Percentiles rank a stretch among this genome's conserved stretches.
These are phyloP conservation scores for Striga asiatica DNA, from an alignment of 257 asterid genomes.

Conservation along the genomic window DNA sequence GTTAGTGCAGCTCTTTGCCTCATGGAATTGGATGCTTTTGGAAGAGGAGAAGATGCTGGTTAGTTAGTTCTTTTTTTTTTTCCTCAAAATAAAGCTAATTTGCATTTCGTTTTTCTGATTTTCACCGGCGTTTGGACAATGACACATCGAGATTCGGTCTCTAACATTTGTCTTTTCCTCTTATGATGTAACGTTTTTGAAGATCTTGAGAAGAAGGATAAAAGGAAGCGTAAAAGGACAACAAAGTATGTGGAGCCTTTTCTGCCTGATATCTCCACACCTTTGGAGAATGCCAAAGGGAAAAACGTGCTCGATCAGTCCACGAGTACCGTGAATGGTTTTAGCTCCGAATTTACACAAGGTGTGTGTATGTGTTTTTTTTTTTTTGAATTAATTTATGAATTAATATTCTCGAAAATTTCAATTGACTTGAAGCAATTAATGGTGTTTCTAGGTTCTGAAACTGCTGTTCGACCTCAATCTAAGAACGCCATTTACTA, in stretches of 20 bases:
- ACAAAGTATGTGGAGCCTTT: slow-evolving; percentile 41
- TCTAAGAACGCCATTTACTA: not conserved
- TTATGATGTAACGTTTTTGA: slow-evolving; percentile 5
- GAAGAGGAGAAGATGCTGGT: too few relatives aligned
- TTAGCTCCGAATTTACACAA: slow-evolving; percentile 28
- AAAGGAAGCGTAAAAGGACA: slow-evolving; percentile 33
- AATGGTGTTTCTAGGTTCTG: slow-evolving; percentile 30
- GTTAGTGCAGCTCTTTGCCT: too few relatives aligned
- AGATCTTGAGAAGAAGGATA: slow-evolving; percentile 31
- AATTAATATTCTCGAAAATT: not conserved
- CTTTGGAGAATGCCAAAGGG: slow-evolving; percentile 14
- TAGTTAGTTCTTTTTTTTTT: too few relatives aligned
- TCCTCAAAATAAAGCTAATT: too few relatives aligned
- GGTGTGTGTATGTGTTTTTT: slow-evolving; percentile 20
- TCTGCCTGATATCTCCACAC: slow-evolving; percentile 24
- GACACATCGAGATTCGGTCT: too few relatives aligned
- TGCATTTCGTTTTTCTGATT: too few relatives aligned
- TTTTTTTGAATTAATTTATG: not conserved
- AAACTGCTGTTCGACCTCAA: slow-evolving; percentile 17
- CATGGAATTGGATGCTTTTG: too few relatives aligned
- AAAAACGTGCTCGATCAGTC: slow-evolving; percentile 14
- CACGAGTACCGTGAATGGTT: slow-evolving; percentile 24
- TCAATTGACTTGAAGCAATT: not conserved
- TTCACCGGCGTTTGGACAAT: too few relatives aligned
- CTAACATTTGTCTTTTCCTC: too few relatives aligned